These are phyloP conservation scores for Chalciporus sp. DNA, from an alignment of 1,284 basidiomycete genomes.

Conservation along the genomic window DNA sequence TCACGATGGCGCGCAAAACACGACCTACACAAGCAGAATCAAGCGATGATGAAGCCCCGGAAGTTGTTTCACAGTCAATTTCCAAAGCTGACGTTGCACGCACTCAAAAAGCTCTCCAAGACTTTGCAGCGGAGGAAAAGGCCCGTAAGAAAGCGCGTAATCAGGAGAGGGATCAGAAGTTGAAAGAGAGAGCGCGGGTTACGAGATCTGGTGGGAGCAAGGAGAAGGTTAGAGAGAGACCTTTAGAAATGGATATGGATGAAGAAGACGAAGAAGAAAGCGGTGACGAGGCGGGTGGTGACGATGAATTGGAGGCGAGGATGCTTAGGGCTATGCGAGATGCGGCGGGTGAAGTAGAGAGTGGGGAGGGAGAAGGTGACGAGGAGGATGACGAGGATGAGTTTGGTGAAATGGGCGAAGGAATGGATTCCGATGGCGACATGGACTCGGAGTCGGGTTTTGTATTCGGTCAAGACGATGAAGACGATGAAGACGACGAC, in stretches of 20 bases:
- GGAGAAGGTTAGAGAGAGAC: constrained; percentile 13
- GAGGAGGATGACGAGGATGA: constrained; percentile 11
- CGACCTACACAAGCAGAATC: constrained; percentile 11
- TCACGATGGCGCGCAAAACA: constrained; percentile 21
- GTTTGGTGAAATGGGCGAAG: constrained; percentile 16
- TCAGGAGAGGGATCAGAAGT: constrained; percentile 43
- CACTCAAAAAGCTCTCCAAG: constrained; percentile 35
- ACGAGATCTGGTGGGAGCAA: constrained; percentile 29
- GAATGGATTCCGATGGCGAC: constrained; percentile 16
- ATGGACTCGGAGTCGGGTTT: constrained; percentile 14
- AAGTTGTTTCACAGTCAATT: constrained; percentile 43
- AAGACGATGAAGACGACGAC: constrained; percentile 16
- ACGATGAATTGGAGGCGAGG: constrained; percentile 27
- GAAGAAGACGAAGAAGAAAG: constrained; percentile 19
- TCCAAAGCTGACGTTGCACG: constrained; percentile 43
- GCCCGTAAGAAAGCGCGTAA: constrained; percentile 43
- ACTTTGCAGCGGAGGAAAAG: constrained; percentile 39
- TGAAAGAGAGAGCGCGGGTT: constrained; percentile 48
- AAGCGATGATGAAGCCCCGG: constrained; percentile 46
- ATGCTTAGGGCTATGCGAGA: constrained; percentile 47
- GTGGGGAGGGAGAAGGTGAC: constrained; percentile 7
- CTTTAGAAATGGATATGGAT: constrained; percentile 14
- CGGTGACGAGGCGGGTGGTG: not conserved
- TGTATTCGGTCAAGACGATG: constrained; percentile 10
- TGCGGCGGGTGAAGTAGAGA: constrained; percentile 35